Percentiles rank a stretch among this genome's conserved stretches.
Conservation (phyloP, 164 flowering plant species). For the Berberis thunbergii region DNA sequence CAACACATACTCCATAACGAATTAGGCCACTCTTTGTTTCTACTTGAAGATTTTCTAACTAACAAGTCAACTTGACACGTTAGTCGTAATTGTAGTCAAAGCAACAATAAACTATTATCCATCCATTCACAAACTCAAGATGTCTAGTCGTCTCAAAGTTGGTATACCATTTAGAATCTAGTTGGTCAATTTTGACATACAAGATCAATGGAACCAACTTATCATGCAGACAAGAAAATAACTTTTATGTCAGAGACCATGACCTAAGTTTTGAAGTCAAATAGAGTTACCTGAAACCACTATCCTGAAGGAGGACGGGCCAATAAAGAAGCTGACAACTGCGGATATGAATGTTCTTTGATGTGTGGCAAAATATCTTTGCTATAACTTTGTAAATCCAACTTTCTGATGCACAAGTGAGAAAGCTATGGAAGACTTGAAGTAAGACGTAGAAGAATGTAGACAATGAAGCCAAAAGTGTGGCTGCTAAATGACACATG, state of each 20-base stretch:
- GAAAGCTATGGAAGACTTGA: constrained; percentile 36
- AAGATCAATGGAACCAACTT: not conserved
- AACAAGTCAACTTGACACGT: too few species aligned
- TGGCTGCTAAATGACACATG: constrained; percentile 33
- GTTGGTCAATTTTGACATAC: not conserved
- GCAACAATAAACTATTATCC: too few species aligned
- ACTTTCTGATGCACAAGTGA: constrained; percentile 25
- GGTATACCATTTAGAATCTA: not conserved
- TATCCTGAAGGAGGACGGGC: constrained; percentile 58
- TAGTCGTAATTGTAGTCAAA: too few species aligned
- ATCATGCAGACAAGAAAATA: not conserved
- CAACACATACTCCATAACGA: too few species aligned
- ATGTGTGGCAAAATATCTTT: constrained; percentile 35
- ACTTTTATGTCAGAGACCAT: not conserved
- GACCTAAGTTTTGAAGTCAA: not conserved
- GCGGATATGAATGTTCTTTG: constrained; percentile 46
- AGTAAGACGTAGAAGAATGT: constrained; percentile 53
- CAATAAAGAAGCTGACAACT: constrained; percentile 77
- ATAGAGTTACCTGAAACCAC: constrained; percentile 41
- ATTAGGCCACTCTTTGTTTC: too few species aligned
- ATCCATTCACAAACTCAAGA: too few species aligned
- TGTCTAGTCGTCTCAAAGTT: too few species aligned
- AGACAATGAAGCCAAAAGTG: constrained; percentile 41
- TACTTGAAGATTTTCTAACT: too few species aligned
- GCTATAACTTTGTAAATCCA: constrained; percentile 17